Percentiles rank a stretch among this genome's conserved stretches.
phyloP scores from a whole-genome alignment of 75 land plant species.

The Azolla pinnata region DNA sequence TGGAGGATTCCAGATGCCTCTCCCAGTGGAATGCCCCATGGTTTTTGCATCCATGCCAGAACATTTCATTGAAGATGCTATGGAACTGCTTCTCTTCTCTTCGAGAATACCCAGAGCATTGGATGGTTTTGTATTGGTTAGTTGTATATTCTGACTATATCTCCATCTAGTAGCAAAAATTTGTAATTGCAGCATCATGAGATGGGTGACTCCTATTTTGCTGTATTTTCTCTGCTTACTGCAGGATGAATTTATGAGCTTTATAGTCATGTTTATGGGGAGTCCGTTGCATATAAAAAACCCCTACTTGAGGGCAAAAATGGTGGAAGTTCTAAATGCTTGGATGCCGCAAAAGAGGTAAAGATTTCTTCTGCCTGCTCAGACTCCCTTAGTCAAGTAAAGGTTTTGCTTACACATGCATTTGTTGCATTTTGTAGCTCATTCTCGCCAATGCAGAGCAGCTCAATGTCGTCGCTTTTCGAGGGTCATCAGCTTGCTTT shows the following conservation, averaged over 20 bases:
- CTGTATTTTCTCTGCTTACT: not conserved
- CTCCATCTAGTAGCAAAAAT: not conserved
- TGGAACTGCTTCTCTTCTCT: slow-evolving; percentile 84
- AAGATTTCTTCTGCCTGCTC: not conserved
- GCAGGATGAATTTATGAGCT: slow-evolving; percentile 98
- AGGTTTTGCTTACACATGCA: not conserved
- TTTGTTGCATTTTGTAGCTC: slow-evolving; percentile 21
- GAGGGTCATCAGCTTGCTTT: slow-evolving; percentile 88
- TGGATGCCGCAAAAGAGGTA: slow-evolving; percentile 94
- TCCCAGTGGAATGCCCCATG: slow-evolving; percentile 71
- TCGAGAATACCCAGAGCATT: slow-evolving; percentile 78
- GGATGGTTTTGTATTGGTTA: slow-evolving; percentile 75
- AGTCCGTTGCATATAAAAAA: slow-evolving; percentile 81
- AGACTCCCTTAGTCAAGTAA: not conserved
- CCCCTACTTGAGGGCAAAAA: slow-evolving; percentile 92
- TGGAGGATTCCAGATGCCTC: slow-evolving; percentile 92
- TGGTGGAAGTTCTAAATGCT: slow-evolving; percentile 93
- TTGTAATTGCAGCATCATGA: not conserved
- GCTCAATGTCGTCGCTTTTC: slow-evolving; percentile 60
- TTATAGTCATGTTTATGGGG: slow-evolving; percentile 98
- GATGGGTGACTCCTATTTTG: not conserved
- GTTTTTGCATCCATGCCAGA: slow-evolving; percentile 96
- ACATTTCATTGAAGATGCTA: slow-evolving; percentile 90
- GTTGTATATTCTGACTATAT: not conserved
- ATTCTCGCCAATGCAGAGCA: slow-evolving; percentile 28